These are phyloP conservation scores for Endothia cerciana DNA, from an alignment of 2,329 filamentous ascomycete species.

Conservation along the genomic window DNA sequence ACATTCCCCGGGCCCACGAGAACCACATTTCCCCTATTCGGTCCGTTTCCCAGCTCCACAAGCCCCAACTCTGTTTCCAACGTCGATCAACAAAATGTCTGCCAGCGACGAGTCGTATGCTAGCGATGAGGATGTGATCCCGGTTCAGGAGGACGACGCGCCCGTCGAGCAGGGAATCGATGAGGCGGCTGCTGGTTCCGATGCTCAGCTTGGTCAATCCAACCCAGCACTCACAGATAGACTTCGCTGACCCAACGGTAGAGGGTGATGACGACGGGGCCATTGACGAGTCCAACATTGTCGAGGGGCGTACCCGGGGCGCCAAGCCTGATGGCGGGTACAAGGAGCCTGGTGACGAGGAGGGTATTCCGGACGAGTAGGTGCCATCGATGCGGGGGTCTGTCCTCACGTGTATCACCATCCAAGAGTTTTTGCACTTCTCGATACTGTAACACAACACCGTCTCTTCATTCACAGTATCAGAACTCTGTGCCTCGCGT, in stretches of 20 bases:
- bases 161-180: constrained; percentile 30
- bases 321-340: constrained; percentile 35
- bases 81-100: constrained; percentile 17
- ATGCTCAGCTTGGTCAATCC: constrained; percentile 31
- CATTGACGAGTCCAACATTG: constrained; percentile 38
- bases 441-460: no score
- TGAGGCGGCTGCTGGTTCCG: constrained; percentile 22
- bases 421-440: neutral
- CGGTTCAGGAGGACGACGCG: constrained; percentile 30
- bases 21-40: constrained; percentile 21
- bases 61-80: neutral
- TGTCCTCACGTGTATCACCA: neutral
- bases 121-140: constrained; percentile 25
- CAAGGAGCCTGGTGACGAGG: constrained; percentile 36
- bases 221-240: neutral
- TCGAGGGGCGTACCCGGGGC: constrained; percentile 35
- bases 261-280: constrained; percentile 39
- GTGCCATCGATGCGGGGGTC: neutral
- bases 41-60: constrained; percentile 21
- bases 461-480: no score
- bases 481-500: no score
- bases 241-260: constrained; percentile 16
- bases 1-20: constrained; percentile 18
- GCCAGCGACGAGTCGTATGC: constrained; percentile 18
- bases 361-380: constrained; percentile 30